Percentiles rank a stretch among this genome's conserved stretches.
These are phyloP conservation scores for Smallanthus sonchifolius DNA, from an alignment of 129 eudicot species.

Conservation along the genomic window DNA sequence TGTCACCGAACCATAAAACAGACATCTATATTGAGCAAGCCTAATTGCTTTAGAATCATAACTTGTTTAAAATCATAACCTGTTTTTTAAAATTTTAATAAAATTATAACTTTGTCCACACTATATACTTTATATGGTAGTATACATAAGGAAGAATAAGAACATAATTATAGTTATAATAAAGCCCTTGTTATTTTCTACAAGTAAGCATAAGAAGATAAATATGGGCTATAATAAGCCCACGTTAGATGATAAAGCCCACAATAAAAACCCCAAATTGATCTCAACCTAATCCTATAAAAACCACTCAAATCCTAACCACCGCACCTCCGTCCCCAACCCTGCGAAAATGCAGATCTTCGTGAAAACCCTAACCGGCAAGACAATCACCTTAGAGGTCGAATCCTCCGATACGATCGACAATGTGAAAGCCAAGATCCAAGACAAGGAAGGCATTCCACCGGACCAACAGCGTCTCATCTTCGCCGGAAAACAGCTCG, in stretches of 20 bases:
- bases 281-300: neutral
- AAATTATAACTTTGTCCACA: too few species aligned
- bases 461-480: slow-evolving; percentile 72
- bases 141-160: too few species aligned
- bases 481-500: slow-evolving; percentile 67
- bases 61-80: too few species aligned
- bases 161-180: too few species aligned
- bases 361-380: slow-evolving; percentile 76
- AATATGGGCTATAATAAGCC: neutral
- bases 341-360: slow-evolving; percentile 62
- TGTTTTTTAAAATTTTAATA: too few species aligned
- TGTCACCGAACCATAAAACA: too few species aligned
- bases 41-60: too few species aligned
- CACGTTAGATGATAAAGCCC: neutral
- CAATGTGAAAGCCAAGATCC: slow-evolving; percentile 67
- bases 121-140: too few species aligned
- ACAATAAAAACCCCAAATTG: neutral
- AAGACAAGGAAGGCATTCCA: slow-evolving; percentile 78
- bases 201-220: neutral
- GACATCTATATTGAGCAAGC: too few species aligned
- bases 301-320: slow-evolving; percentile 14
- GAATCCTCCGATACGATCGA: slow-evolving; percentile 71
- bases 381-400: slow-evolving; percentile 69
- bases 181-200: too few species aligned
- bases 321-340: slow-evolving; percentile 2